Evolutionary conservation across 208 protist genomes (phyloP).

Genomic region (Trypanosoma cruzi): DNA sequence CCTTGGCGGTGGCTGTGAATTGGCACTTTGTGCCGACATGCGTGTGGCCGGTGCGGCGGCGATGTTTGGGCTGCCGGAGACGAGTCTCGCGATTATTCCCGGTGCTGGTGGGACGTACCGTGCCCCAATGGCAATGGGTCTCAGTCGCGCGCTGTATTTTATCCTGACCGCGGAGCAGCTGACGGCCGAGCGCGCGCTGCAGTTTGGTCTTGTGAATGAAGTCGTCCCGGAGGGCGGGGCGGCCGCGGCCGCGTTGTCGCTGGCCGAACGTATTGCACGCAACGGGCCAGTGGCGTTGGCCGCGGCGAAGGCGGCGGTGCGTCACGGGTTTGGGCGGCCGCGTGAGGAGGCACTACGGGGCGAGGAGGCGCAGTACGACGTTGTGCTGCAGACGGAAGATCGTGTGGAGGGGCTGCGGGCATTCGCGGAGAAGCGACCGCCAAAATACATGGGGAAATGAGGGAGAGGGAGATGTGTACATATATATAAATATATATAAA

Average conservation of each 20-base stretch:
- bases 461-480: neutral
- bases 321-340: slow-evolving; percentile 51
- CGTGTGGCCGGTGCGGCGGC: slow-evolving; percentile 55
- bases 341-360: slow-evolving; percentile 62
- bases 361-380: slow-evolving; percentile 83
- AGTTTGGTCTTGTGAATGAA: slow-evolving; percentile 80
- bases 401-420: slow-evolving; percentile 88
- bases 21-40: slow-evolving; percentile 87
- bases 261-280: slow-evolving; percentile 53
- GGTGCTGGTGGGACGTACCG: slow-evolving; percentile 92
- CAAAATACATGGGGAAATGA: slow-evolving; percentile 86
- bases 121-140: slow-evolving; percentile 78
- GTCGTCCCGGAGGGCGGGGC: slow-evolving; percentile 47
- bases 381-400: slow-evolving; percentile 88
- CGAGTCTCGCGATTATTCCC: slow-evolving; percentile 91
- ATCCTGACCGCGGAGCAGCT: slow-evolving; percentile 85
- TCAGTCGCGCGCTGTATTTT: slow-evolving; percentile 86
- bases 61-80: slow-evolving; percentile 85
- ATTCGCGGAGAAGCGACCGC: slow-evolving; percentile 91
- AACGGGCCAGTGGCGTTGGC: slow-evolving; percentile 88
- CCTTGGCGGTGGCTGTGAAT: slow-evolving; percentile 90
- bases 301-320: slow-evolving; percentile 87
- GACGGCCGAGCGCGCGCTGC: slow-evolving; percentile 45
- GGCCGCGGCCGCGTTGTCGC: slow-evolving; percentile 29
- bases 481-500: too few species aligned